Percentiles rank a stretch among this genome's conserved stretches.
Evolutionary conservation across 768 basidiomycete species (phyloP).

Genomic region (Clitopilus passeckerianus): DNA sequence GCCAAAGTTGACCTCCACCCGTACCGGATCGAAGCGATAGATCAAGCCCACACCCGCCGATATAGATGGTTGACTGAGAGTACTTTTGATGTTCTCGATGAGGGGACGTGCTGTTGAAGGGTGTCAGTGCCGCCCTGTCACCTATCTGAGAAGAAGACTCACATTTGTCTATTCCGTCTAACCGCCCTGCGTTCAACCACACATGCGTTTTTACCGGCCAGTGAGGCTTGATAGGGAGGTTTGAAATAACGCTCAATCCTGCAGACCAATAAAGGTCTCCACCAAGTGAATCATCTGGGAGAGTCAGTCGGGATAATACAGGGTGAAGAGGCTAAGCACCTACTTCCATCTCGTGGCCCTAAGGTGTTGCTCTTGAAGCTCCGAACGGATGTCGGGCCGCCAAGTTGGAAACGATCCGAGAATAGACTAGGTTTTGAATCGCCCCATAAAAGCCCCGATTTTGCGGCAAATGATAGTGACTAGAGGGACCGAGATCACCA

Average conservation of each 20-base stretch:
- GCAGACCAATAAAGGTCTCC: conserved; percentile 80
- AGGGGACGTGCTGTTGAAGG: conserved; percentile 27
- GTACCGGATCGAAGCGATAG: conserved; percentile 76
- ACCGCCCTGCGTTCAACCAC: conserved; percentile 78
- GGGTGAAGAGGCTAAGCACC: conserved; percentile 14
- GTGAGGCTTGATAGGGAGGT: conserved; percentile 65
- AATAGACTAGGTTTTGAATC: conserved; percentile 52
- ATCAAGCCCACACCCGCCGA: conserved; percentile 81
- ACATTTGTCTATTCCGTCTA: conserved; percentile 61
- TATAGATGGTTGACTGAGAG: conserved; percentile 57
- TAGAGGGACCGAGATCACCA: conserved; percentile 20
- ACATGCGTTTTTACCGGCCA: conserved; percentile 84
- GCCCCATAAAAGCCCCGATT: conserved; percentile 67
- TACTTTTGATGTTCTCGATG: conserved; percentile 29
- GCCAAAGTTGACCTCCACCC: conserved; percentile 88
- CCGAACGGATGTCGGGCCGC: conserved; percentile 84
- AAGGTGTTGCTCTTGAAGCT: conserved; percentile 72
- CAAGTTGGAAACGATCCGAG: conserved; percentile 88
- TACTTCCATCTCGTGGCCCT: conserved; percentile 74
- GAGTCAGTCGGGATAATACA: not conserved
- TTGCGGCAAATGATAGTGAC: conserved; percentile 72
- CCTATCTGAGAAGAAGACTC: conserved; percentile 13
- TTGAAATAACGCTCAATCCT: conserved; percentile 70
- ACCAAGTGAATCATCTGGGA: conserved; percentile 74
- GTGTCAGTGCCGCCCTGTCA: conserved; percentile 4